Percentiles rank a stretch among this genome's conserved stretches.
Conservation (phyloP, 2,329 filamentous ascomycete species). For the Coniosporium uncinatum region DNA sequence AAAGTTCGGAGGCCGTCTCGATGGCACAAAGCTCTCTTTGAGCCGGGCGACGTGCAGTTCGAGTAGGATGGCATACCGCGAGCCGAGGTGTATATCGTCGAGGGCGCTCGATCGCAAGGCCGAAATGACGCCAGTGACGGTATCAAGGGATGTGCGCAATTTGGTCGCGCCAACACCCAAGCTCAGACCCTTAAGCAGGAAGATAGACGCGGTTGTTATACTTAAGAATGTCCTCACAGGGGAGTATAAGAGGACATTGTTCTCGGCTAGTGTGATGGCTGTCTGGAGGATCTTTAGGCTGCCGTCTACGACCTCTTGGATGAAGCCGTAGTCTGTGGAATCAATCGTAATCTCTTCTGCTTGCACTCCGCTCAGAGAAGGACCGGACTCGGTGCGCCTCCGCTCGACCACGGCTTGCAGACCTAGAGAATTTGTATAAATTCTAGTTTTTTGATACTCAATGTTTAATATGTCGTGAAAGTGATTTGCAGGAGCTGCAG, state of each 20-base stretch:
- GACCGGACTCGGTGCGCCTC: background rate
- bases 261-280: slow-evolving; percentile 40
- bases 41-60: slow-evolving; percentile 37
- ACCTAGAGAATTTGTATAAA: slow-evolving; percentile 92
- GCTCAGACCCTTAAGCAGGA: slow-evolving; percentile 45
- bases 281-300: slow-evolving; percentile 45
- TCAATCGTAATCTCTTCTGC: slow-evolving; percentile 19
- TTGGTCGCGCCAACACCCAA: slow-evolving; percentile 42
- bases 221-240: slow-evolving; percentile 48
- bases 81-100: slow-evolving; percentile 46
- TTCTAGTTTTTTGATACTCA: slow-evolving; percentile 91
- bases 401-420: slow-evolving; percentile 93
- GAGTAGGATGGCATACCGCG: slow-evolving; percentile 42
- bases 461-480: slow-evolving; percentile 79
- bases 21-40: slow-evolving; percentile 24
- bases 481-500: no score
- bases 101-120: slow-evolving; percentile 40
- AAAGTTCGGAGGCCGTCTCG: background rate
- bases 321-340: slow-evolving; percentile 46
- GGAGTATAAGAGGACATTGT: slow-evolving; percentile 39
- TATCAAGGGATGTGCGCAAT: slow-evolving; percentile 39
- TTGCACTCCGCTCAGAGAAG: background rate
- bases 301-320: slow-evolving; percentile 49
- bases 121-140: slow-evolving; percentile 40
- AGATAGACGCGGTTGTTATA: slow-evolving; percentile 49